phyloP scores from a whole-genome alignment of 331 rosid genomes.

The Spiraea crenata region DNA sequence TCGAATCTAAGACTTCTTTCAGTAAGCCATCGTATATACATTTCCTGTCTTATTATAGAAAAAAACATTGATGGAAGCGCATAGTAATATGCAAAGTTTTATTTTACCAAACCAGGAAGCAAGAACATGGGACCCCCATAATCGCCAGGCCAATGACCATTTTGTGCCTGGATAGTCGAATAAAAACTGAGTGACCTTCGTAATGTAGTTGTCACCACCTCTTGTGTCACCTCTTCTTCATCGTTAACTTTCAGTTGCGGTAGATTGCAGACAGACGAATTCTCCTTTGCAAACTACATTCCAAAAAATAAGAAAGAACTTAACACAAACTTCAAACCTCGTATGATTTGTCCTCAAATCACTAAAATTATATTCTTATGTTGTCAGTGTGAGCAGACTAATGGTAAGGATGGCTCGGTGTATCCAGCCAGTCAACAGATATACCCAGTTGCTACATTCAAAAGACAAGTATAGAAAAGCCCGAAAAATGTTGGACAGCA shows the following conservation, averaged over 20 bases:
- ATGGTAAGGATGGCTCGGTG: neutral
- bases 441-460: neutral
- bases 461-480: neutral
- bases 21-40: neutral
- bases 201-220: constrained; percentile 25
- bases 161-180: constrained; percentile 38
- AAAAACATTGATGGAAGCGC: neutral
- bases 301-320: neutral
- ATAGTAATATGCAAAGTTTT: neutral
- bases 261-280: constrained; percentile 18
- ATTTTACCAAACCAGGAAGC: constrained; percentile 37
- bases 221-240: constrained; percentile 29
- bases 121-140: constrained; percentile 43
- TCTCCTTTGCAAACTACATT: constrained; percentile 33
- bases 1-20: neutral
- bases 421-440: too few species aligned
- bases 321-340: neutral
- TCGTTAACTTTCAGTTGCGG: constrained; percentile 34
- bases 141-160: constrained; percentile 41
- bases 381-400: neutral
- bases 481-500: constrained; percentile 2
- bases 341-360: neutral
- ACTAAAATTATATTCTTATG: neutral
- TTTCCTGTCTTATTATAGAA: neutral
- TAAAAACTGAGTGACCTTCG: constrained; percentile 30